These are phyloP conservation scores for Puccinia coronata DNA, from an alignment of 1,284 basidiomycete species.

Conservation along the genomic window DNA sequence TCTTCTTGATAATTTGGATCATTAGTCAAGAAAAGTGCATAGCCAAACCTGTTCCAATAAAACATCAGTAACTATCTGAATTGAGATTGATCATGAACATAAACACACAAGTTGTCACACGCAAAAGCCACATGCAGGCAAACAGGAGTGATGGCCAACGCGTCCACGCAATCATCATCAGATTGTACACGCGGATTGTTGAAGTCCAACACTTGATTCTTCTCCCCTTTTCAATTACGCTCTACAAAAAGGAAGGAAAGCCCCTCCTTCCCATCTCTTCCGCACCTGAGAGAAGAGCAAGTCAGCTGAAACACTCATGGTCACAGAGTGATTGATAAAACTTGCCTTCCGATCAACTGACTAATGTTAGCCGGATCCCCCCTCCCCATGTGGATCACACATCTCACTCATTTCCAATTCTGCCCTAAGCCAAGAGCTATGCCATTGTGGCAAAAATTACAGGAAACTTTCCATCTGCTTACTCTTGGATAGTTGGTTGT, in stretches of 20 bases:
- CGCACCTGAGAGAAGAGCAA: not conserved
- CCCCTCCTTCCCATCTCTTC: not conserved
- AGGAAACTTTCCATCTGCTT: not conserved
- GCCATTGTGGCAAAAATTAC: not conserved
- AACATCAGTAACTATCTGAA: too few species aligned
- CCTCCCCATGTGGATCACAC: not conserved
- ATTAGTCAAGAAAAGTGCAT: too few species aligned
- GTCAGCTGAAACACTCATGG: too few species aligned
- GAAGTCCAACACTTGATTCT: not conserved
- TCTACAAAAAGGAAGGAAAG: not conserved
- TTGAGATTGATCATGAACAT: too few species aligned
- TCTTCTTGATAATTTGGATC: too few species aligned
- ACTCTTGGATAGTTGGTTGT: not conserved
- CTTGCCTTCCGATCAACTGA: not conserved
- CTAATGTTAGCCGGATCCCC: not conserved
- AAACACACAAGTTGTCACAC: too few species aligned
- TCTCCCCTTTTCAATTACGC: not conserved
- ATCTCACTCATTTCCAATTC: not conserved
- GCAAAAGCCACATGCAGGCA: not conserved
- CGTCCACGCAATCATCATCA: not conserved
- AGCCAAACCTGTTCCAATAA: too few species aligned
- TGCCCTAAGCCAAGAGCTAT: not conserved
- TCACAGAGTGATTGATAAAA: too few species aligned
- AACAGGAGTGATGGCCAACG: not conserved
- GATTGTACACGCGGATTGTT: not conserved